These are phyloP conservation scores for Colletotrichum limetticola DNA, from an alignment of 2,329 filamentous ascomycete genomes.

Conservation along the genomic window DNA sequence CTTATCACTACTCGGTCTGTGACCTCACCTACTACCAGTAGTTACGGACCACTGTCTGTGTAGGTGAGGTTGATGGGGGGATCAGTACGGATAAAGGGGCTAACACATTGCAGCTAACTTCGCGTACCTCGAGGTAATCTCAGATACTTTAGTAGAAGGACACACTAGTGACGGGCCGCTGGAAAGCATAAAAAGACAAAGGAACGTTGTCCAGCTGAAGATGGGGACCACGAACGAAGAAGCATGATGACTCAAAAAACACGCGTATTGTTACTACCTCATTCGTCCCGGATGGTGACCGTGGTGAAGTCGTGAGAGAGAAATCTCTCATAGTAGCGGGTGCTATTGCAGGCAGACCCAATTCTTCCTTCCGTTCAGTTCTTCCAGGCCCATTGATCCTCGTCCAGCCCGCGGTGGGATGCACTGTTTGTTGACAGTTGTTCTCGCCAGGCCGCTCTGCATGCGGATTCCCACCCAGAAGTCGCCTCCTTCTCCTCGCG, in stretches of 20 bases:
- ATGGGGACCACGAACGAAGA: not conserved
- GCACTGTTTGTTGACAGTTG: not conserved
- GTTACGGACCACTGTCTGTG: not conserved
- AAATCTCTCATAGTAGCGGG: not conserved
- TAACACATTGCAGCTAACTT: slow-evolving; percentile 20
- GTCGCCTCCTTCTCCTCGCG: slow-evolving; percentile 1
- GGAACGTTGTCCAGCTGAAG: not conserved
- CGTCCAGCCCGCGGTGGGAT: slow-evolving; percentile 16
- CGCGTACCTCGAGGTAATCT: slow-evolving; percentile 24
- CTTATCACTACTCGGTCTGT: not conserved
- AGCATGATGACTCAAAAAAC: slow-evolving; percentile 9
- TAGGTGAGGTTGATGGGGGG: not conserved
- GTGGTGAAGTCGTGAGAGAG: not conserved
- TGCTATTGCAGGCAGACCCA: slow-evolving; percentile 2
- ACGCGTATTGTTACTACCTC: not conserved
- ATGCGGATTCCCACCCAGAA: slow-evolving; percentile 3
- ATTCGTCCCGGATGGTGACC: not conserved
- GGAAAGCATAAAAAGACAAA: slow-evolving; percentile 6
- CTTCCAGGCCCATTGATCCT: slow-evolving; percentile 23
- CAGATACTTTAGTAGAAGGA: not conserved
- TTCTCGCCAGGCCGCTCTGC: not conserved
- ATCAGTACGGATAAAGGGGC: not conserved
- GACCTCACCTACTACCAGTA: not conserved
- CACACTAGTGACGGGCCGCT: not conserved
- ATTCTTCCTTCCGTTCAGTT: slow-evolving; percentile 19